Evolutionary conservation across 2,329 filamentous ascomycete species (phyloP).

Genomic region (Sarocladium kiliense): DNA sequence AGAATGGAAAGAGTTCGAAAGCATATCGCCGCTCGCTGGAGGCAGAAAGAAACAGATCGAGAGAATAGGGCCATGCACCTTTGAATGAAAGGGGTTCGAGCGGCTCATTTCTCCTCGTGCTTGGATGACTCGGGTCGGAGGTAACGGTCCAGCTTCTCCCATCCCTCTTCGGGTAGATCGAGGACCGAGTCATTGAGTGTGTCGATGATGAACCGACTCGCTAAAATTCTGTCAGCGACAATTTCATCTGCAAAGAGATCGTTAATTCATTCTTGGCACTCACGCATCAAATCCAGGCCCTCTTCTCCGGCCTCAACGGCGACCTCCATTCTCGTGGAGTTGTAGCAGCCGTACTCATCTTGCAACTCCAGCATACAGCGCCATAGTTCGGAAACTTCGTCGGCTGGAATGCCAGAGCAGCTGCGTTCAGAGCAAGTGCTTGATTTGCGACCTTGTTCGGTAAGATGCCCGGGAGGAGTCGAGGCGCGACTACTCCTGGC

Average conservation of each 20-base stretch:
- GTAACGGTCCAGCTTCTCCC: conserved; percentile 27
- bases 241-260: too few relatives aligned
- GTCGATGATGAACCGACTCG: conserved; percentile 35
- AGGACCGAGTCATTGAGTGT: conserved; percentile 32
- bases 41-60: too few relatives aligned
- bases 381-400: conserved; percentile 39
- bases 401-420: conserved; percentile 25
- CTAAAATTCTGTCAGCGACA: conserved; percentile 17
- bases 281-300: conserved; percentile 38
- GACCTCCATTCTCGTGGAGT: conserved; percentile 42
- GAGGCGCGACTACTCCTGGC: background rate
- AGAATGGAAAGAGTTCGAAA: too few relatives aligned
- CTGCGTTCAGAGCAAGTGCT: conserved; percentile 22
- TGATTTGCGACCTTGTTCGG: conserved; percentile 10
- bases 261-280: conserved; percentile 23
- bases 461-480: background rate
- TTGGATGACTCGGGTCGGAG: conserved; percentile 13
- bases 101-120: conserved; percentile 1
- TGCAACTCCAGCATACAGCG: conserved; percentile 44
- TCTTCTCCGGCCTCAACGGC: conserved; percentile 36
- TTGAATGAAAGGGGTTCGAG: too few relatives aligned
- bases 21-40: too few relatives aligned
- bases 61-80: too few relatives aligned
- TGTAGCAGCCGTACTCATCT: conserved; percentile 42
- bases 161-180: conserved; percentile 30